Evolutionary conservation across 257 asterid species (phyloP), one percentile per base, ranked within the genome.

Genomic region (Primulina eburnea): DNA sequence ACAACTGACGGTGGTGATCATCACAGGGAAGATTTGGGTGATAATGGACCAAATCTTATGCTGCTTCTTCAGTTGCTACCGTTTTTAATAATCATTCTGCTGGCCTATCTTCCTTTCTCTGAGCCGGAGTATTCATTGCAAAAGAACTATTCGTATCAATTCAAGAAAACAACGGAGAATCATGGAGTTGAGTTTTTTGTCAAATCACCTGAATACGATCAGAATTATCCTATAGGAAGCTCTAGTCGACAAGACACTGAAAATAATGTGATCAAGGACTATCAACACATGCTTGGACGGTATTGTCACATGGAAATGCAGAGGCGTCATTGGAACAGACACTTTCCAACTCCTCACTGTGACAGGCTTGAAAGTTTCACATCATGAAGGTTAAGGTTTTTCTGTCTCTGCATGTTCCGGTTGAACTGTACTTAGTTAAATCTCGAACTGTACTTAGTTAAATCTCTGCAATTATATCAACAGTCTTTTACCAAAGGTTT

Each of bases 251-350:
- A 69, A 64, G 92, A 80, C 28, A 82, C 90, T 58, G 98, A 92
- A 64, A 64, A 71, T 53, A 85, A 65, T 81, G 94, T 88, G 78
- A 81, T 92, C 69, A 90, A 78, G 79, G 97, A 93, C 78, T 90
- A 90, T 75, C 89, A 83, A 71, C 84, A 85, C 66, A 86, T 87
- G 92, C 88, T 90, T 53, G 88, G 93, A 17, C 96, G 95, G 29
- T 93, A 93, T 70, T 93, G 98, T 81, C 89, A 90, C 80, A 80
- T 92, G 76, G 98, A 93, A 80, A 84, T 90, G 78, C 98, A 89
- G 87, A 87, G 98, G 89, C 96, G 94, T 59, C 97, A 93, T 17
- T 93, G 98, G 98, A 92, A 81, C 77, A 82, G 96, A 80, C 82
- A 88, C 75, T 73, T 88, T 59, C 97, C 97, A 20, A 88, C 95